Evolutionary conservation across 306 rosid species (phyloP).

Genomic region (Dryas drummondii): DNA sequence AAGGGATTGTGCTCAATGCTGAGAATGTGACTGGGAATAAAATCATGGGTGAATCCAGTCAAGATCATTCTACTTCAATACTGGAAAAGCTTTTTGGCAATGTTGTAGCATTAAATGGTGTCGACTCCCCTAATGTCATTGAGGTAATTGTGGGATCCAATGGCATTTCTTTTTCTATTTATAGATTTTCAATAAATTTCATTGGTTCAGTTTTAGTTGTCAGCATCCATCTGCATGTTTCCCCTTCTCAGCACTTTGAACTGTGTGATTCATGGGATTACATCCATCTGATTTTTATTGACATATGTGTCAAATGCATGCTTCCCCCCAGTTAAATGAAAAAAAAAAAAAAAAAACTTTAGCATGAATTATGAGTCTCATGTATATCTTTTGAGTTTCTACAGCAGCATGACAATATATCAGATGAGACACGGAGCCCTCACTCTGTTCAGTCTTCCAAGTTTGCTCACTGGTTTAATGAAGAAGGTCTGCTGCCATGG

Average conservation of each 20-base stretch:
- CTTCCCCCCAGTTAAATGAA: neutral
- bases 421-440: constrained; percentile 56
- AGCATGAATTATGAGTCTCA: constrained; percentile 16
- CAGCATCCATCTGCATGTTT: neutral
- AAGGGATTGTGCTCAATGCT: constrained; percentile 44
- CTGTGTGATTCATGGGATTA: neutral
- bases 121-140: constrained; percentile 42
- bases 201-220: neutral
- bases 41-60: constrained; percentile 38
- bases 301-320: neutral
- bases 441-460: constrained; percentile 68
- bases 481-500: constrained; percentile 64
- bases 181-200: neutral
- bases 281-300: neutral
- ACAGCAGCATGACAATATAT: constrained; percentile 51
- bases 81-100: constrained; percentile 68
- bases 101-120: constrained; percentile 47
- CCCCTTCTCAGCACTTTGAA: neutral
- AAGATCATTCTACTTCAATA: constrained; percentile 57
- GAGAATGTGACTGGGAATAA: constrained; percentile 51
- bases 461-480: constrained; percentile 86
- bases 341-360: neutral
- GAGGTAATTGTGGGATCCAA: constrained; percentile 51
- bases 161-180: constrained; percentile 1
- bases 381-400: constrained; percentile 27